These are phyloP conservation scores for Crithidia fasciculata DNA, from an alignment of 208 protist genomes.

Conservation along the genomic window DNA sequence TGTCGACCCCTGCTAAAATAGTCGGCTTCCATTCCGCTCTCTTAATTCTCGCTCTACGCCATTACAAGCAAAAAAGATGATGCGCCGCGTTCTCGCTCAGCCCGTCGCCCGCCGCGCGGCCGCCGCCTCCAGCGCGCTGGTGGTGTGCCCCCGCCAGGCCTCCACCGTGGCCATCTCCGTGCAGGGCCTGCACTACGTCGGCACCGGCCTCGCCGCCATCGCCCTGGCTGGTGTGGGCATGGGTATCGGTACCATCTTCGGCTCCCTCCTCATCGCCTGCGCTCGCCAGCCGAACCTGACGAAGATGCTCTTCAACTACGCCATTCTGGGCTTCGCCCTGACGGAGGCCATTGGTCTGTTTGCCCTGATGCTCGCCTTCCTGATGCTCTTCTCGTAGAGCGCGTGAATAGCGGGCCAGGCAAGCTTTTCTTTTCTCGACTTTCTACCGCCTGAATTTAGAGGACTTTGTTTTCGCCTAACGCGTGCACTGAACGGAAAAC, in stretches of 20 bases:
- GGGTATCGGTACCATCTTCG: conserved; percentile 93
- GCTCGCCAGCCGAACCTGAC: conserved; percentile 91
- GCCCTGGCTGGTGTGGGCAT: conserved; percentile 91
- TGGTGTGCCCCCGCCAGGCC: conserved; percentile 61
- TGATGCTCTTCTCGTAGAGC: conserved; percentile 94
- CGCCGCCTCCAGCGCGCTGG: conserved; percentile 42
- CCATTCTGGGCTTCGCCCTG: conserved; percentile 93
- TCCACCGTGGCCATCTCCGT: conserved; percentile 91
- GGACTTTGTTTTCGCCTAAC: conserved; percentile 10
- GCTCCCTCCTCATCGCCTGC: conserved; percentile 83
- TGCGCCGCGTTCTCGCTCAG: conserved; percentile 82
- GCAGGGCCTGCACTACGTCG: conserved; percentile 92
- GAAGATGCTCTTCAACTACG: conserved; percentile 94
- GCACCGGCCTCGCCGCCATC: conserved; percentile 90
- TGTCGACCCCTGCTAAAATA: too few relatives aligned
- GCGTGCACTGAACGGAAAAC: not conserved
- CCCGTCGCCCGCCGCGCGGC: conserved; percentile 57
- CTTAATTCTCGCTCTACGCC: conserved; percentile 4
- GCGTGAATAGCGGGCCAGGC: not conserved
- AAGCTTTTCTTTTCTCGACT: not conserved
- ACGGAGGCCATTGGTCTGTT: conserved; percentile 94
- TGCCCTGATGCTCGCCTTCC: conserved; percentile 92
- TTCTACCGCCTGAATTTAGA: conserved; percentile 11
- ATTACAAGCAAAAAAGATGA: conserved; percentile 56
- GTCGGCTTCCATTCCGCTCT: not conserved